Base-by-base conservation (phyloP, 306 rosid species). In the Glycine soja region DNA sequence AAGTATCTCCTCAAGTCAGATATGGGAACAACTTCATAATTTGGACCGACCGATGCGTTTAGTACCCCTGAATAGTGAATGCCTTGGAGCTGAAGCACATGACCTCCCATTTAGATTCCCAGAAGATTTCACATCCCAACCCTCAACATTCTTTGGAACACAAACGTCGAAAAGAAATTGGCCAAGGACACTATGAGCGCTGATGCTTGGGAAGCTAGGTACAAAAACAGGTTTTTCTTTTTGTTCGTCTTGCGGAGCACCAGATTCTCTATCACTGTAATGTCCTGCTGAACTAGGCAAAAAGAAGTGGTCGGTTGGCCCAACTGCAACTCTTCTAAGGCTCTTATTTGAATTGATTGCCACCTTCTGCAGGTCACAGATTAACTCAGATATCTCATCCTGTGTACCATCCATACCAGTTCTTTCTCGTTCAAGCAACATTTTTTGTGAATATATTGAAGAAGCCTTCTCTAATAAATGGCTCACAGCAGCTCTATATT, bases 101-200 rank as follows among this genome's bases (percentile, higher is more conserved):
- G 90, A 86, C 83, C 86, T 89, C 54, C 95, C 92, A 16, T 90
- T 93, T 58, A 65, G 52, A 75, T 68, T 80, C 51, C 88, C 82
- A 4, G 77, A 77, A 54, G 13, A 72, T 63, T 70, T 86, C 75
- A 86, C 73, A 67, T 86, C 89, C 99, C 99, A 96, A 76, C 83
- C 92, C 80, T 96, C 97, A 2, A 96, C 90, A 6, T 86, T 88
- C 86, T 88, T 89, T 0, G 97, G 97, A 80, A 96, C 92, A 65
- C 98, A 96, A n/a, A 88, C 89, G 4, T 92, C 97, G 5, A 89
- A 95, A 51, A 95, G 92, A 71, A 91, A 84, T 85, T 96, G 97
- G 77, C 99, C 92, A 10, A 93, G 96, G 70, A 93, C 92, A 50
- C 99, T 96, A 15, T 88, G 86, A 56, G 89, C 88, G 32, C 79